Percentiles rank a stretch among this genome's conserved stretches.
phyloP scores from a whole-genome alignment of 257 asterid genomes.

The Plantago elongata region DNA sequence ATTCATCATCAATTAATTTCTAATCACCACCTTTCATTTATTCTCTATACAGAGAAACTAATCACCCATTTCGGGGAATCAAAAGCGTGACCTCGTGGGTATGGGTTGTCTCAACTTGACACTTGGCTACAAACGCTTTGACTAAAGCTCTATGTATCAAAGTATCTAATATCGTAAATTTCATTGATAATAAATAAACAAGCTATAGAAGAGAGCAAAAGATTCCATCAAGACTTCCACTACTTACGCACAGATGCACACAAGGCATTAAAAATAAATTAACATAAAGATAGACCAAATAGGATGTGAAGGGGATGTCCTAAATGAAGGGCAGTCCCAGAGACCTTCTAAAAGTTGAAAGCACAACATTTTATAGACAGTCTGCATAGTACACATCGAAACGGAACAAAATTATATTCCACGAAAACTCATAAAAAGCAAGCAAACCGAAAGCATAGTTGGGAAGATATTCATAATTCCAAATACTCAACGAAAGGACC shows the following conservation, averaged over 20 bases:
- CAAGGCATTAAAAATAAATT: not conserved
- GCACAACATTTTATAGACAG: not conserved
- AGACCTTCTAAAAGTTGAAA: not conserved
- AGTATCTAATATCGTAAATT: no score
- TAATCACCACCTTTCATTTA: no score
- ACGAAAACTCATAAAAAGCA: not conserved
- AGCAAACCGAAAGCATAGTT: slow-evolving; percentile 8
- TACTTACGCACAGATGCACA: not conserved
- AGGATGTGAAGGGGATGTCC: not conserved
- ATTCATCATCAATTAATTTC: no score
- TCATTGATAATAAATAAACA: no score
- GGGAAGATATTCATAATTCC: slow-evolving; percentile 8
- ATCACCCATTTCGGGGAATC: no score
- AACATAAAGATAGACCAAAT: not conserved
- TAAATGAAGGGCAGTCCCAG: not conserved
- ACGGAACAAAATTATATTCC: not conserved
- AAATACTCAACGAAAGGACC: not conserved
- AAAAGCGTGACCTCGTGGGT: no score
- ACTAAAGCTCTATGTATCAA: no score
- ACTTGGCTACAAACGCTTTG: no score
- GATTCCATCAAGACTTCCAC: not conserved
- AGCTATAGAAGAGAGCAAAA: not conserved
- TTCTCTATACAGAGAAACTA: no score
- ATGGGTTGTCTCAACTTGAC: no score
- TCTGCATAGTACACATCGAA: not conserved